These are phyloP conservation scores for Lippia alba DNA, from an alignment of 305 asterid species.

Conservation along the genomic window DNA sequence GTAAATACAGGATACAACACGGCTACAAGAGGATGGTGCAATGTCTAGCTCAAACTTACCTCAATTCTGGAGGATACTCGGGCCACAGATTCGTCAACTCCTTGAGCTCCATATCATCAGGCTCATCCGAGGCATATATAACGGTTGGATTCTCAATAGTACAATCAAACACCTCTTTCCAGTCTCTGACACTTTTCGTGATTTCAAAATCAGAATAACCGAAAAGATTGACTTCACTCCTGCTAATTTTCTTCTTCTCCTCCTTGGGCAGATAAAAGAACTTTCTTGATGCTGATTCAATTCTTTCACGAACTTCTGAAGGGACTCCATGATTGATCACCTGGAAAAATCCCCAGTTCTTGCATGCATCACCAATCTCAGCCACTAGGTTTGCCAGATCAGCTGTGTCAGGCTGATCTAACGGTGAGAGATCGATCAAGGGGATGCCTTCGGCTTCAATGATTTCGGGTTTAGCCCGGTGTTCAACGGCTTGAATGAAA, in stretches of 20 bases:
- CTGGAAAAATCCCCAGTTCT: conserved; percentile 73
- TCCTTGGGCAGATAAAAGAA: conserved; percentile 60
- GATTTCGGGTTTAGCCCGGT: conserved; percentile 51
- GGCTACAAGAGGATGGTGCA: too few species aligned
- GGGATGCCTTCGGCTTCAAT: conserved; percentile 56
- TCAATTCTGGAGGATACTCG: conserved; percentile 56
- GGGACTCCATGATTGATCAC: conserved; percentile 75
- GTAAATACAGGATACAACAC: too few species aligned
- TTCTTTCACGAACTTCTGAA: conserved; percentile 41
- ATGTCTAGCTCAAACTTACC: conserved; percentile 37
- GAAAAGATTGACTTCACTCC: conserved; percentile 52
- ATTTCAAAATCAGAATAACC: conserved; percentile 74
- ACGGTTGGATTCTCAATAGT: conserved; percentile 49
- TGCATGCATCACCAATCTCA: conserved; percentile 59
- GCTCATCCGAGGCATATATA: conserved; percentile 59
- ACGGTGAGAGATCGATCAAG: conserved; percentile 52
- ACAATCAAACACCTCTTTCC: conserved; percentile 83
- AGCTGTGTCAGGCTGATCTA: conserved; percentile 28
- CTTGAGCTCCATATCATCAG: conserved; percentile 49
- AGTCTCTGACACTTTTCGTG: conserved; percentile 72
- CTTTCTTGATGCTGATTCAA: conserved; percentile 48
- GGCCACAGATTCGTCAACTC: conserved; percentile 68
- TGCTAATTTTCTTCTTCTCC: conserved; percentile 61
- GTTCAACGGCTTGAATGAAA: conserved; percentile 53
- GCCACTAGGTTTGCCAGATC: conserved; percentile 39